These are phyloP conservation scores for Aegilops longissima DNA, from an alignment of 176 grass and related monocot species.

Conservation along the genomic window DNA sequence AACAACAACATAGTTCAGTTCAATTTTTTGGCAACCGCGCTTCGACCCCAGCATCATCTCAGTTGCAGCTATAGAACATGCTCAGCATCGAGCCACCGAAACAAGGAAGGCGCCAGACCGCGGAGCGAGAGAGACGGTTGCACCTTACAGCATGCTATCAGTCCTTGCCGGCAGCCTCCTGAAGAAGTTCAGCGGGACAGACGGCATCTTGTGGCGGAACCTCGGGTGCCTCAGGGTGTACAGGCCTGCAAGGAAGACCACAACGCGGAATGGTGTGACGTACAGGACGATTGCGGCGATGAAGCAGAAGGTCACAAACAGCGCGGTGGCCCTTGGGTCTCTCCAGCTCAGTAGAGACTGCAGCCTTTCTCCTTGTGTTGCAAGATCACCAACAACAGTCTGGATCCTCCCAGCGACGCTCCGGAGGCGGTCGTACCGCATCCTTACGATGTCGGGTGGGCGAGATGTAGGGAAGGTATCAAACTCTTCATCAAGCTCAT, in stretches of 20 bases:
- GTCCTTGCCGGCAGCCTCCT: slow-evolving; percentile 65
- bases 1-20: background rate
- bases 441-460: slow-evolving; percentile 43
- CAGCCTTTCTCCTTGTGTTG: slow-evolving; percentile 67
- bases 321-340: slow-evolving; percentile 50
- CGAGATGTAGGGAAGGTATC: slow-evolving; percentile 65
- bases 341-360: slow-evolving; percentile 69
- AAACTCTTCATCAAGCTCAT: slow-evolving; percentile 71
- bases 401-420: slow-evolving; percentile 63
- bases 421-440: slow-evolving; percentile 57
- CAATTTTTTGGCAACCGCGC: background rate
- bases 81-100: background rate
- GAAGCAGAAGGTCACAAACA: slow-evolving; percentile 65
- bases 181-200: slow-evolving; percentile 70
- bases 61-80: background rate
- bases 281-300: slow-evolving; percentile 56
- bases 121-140: background rate
- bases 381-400: slow-evolving; percentile 63
- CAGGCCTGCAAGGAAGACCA: slow-evolving; percentile 51
- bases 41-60: background rate
- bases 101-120: background rate
- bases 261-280: slow-evolving; percentile 56
- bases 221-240: slow-evolving; percentile 65
- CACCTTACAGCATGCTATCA: slow-evolving; percentile 56
- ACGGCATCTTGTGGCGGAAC: slow-evolving; percentile 65